Base-by-base conservation (phyloP, 2,329 filamentous ascomycete genomes). In the Scleromitrula shiraiana region DNA sequence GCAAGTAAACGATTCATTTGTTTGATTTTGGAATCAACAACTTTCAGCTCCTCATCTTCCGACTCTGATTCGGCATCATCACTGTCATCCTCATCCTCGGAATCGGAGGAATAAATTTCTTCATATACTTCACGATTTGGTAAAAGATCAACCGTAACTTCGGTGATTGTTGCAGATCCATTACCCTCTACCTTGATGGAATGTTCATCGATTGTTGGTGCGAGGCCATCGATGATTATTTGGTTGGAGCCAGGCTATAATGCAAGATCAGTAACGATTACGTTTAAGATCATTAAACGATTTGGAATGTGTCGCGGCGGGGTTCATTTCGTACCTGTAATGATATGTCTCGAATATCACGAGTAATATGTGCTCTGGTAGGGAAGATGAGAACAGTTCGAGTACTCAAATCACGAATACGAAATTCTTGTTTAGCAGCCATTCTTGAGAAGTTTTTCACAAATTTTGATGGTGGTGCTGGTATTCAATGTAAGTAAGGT, bases 341-440 rank as follows among this genome's bases (percentile, higher is more conserved):
- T 1, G 59, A 56, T 14, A 83, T 66, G 53, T 75, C 65, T 49
- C 73, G 74, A 59, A 85, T 73, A 45, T 82, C 76, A 22, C 80
- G 73, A 10, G 76, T 70, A 24, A 85, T 64, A 40, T 81, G 79
- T 1, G 81, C 82, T 53, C 75, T 68, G 2, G 69, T 68, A 0
- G 81, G 80, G 50, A 82, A 83, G 33, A 86, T 70, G 0, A 75
- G 80, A 14, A 86, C 80, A 0, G 74, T 75, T 41, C 76, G 75
- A 27, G 82, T 83, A 7, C 67, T 59, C 24, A 84, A 66, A 41
- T 80, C 72, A 36, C 74, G 72, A 52, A 84, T 63, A 26, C 71
- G 70, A 61, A 79, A 80, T 50, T 76, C 69, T 50, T 75, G 65
- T 49, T 63, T 64, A 27, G 15, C 14, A 41, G 44, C 9, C 44